Evolutionary conservation across 805 yeast genomes (phyloP), one percentile per base, ranked within the genome.

Genomic region (Candida golubevii): DNA sequence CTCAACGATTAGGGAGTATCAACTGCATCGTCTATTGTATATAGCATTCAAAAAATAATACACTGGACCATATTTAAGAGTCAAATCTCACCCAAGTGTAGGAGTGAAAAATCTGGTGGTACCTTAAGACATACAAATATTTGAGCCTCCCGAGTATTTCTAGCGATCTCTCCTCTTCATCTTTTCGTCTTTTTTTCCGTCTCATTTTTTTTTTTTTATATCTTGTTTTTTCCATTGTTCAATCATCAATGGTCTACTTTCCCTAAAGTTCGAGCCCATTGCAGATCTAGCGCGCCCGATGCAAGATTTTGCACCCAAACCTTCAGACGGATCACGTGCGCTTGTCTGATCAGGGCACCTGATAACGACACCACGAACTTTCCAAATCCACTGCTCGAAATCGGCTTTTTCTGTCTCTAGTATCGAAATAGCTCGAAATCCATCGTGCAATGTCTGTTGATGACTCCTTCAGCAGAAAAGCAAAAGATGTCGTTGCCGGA

Each of bases 401-500:
- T 18, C 23, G 23, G 5, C 5, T 18, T 18, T 5, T 18, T 18
- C 5, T 18, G 23, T 18, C 23, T 18, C 23, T 18, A 5, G 23
- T 18, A 18, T 18, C 23, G 23, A 18, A 18, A 18, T 5, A 18
- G 23, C 23, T 18, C 23, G 23, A 18, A 18, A 18, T 18, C 23
- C 23, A 18, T 5, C 5, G 23, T 18, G 23, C 7, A 14, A 53
- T 53, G 56, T 42, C 54, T 8, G 55, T 70, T 6, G 76, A 71
- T 50, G 58, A 57, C 12, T 69, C 74, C 1, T 41, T 65, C 27
- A 44, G 59, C 4, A 49, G 76, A 42, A 71, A 71, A 44, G 61
- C 54, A 27, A 71, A 71, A 47, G 76, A 71, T 47, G 57, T 70
- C 6, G 59, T 70, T 4, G 75, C 76, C 11, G 76, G 76, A 1